These are phyloP conservation scores for Leccinum subatratum DNA, from an alignment of 1,284 basidiomycete genomes.

Conservation along the genomic window DNA sequence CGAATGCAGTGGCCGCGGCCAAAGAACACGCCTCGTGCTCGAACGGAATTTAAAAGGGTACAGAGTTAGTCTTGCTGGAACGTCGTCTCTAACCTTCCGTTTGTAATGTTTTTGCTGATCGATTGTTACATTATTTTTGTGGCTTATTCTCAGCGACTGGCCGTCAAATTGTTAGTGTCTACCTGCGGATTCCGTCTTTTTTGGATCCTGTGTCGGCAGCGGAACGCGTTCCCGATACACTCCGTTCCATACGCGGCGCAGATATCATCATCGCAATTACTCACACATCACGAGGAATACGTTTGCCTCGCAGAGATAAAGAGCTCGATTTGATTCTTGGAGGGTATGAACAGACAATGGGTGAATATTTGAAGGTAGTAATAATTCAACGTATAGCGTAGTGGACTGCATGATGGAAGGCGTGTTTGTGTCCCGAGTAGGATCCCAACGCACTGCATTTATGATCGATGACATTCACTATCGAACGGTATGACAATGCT, in stretches of 20 bases:
- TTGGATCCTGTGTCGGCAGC: slow-evolving; percentile 16
- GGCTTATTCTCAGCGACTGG: background rate
- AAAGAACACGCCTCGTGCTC: slow-evolving; percentile 10
- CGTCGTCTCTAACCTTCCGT: background rate
- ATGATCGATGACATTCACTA: background rate
- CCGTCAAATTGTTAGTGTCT: slow-evolving; percentile 12
- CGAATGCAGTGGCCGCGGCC: slow-evolving; percentile 11
- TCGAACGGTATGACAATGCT: slow-evolving; percentile 21
- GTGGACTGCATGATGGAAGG: slow-evolving; percentile 70
- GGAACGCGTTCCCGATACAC: slow-evolving; percentile 5
- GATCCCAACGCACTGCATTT: slow-evolving; percentile 67
- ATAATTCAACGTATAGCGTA: slow-evolving; percentile 57
- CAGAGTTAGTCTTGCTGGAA: slow-evolving; percentile 13
- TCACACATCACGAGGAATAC: slow-evolving; percentile 17
- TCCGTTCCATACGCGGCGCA: slow-evolving; percentile 8
- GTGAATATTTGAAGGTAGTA: slow-evolving; percentile 75
- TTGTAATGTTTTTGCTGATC: background rate
- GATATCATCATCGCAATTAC: slow-evolving; percentile 18
- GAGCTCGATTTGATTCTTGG: slow-evolving; percentile 14
- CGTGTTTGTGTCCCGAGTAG: slow-evolving; percentile 49
- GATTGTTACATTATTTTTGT: background rate
- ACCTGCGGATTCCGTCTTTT: slow-evolving; percentile 10
- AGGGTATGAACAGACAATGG: slow-evolving; percentile 79
- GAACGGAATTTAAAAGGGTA: slow-evolving; percentile 12
- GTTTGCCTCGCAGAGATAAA: slow-evolving; percentile 2